Evolutionary conservation across 1,284 basidiomycete genomes (phyloP), one percentile per base, ranked within the genome.

Genomic region (Sanguinoderma infundibulare): DNA sequence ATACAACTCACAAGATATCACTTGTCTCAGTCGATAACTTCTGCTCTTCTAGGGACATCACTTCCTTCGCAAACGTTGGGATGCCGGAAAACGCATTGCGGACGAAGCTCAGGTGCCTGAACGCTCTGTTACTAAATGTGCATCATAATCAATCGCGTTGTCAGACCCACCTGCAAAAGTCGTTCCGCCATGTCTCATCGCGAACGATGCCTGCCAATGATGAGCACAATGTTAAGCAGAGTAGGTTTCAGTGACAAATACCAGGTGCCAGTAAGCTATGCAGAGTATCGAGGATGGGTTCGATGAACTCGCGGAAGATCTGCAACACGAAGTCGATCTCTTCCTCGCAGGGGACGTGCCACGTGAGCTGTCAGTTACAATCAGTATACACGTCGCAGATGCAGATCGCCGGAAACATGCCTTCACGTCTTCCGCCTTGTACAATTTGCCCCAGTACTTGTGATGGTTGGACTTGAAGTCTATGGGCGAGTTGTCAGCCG

Each of bases 321-420:
- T 89, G 83, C 24, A 96, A 74, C 0, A 88, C 86, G 73, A 96
- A 93, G 55, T 86, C 83, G 60, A 97, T 87, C 75, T 98, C 94
- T 38, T 81, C 80, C 0, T 73, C 70, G 52, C 78, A 78, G 0
- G 89, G 88, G 17, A 86, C 81, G 73, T 95, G 93, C 95, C 95
- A 98, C 2, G 86, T 83, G 50, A 95, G 79, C 85, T 93, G 74
- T n/a, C 12, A 2, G 14, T 46, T 36, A 20, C 20, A 14, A 15
- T 49, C 10, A 22, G 9, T 8, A 10, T 36, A 7, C 4, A 30
- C 9, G 50, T 34, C 40, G 24, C 15, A 5, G 14, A 26, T 56
- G 10, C 10, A 35, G 40, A 46, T 46, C 38, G 32, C 40, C 12
- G 3, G n/a, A 8, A 32, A 76, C n/a, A 55, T 69, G 89, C 89